Conservation (phyloP, 2,329 filamentous ascomycete species). For the Colletotrichum paranaense region DNA sequence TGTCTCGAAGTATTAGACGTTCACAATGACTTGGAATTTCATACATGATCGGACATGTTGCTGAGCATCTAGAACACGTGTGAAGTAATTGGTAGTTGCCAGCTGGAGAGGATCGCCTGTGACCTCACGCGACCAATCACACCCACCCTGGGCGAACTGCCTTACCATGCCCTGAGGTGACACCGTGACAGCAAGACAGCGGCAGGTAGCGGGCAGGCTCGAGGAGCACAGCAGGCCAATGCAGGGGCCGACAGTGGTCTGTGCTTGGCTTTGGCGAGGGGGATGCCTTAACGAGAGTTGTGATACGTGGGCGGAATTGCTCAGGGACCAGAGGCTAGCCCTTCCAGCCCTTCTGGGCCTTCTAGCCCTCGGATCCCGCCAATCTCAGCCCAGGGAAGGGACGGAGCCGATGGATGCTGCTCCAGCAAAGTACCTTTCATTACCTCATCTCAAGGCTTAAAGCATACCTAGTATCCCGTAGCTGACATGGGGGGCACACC, state of each 20-base stretch:
- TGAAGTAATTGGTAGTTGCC: neutral
- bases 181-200: neutral
- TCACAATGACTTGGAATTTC: neutral
- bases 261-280: slow-evolving; percentile 23
- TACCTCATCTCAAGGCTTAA: neutral
- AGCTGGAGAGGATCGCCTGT: neutral
- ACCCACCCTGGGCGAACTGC: neutral
- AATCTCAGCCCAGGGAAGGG: neutral
- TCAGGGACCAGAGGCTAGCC: neutral
- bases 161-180: neutral
- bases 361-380: neutral
- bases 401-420: neutral
- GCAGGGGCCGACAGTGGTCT: slow-evolving; percentile 24
- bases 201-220: neutral
- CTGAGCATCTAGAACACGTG: neutral
- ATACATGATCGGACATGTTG: neutral
- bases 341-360: neutral
- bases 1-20: neutral
- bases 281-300: slow-evolving; percentile 5
- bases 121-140: slow-evolving; percentile 21
- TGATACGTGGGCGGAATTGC: slow-evolving; percentile 11
- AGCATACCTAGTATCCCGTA: neutral
- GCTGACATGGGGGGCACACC: neutral
- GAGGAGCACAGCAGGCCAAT: slow-evolving; percentile 7
- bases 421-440: neutral